Evolutionary conservation across 2,329 filamentous ascomycete genomes (phyloP), one percentile per base, ranked within the genome.

Genomic region (Fusarium protoensiforme): DNA sequence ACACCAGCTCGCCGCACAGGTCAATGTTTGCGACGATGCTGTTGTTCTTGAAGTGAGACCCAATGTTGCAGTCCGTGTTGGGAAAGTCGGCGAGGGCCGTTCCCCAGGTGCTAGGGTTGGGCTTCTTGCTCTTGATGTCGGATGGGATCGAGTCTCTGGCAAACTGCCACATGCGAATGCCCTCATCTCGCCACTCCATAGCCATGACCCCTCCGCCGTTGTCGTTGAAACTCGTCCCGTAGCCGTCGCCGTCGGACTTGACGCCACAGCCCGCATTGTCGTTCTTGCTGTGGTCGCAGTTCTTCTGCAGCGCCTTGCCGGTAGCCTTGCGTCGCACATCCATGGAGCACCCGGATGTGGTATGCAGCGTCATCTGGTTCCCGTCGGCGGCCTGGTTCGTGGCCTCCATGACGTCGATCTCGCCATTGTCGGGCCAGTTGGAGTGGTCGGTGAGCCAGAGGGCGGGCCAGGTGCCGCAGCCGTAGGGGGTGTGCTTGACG

Each of bases 1-100:
- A 86, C 5, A 87, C 87, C 72, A 89, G 84, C 43, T 87, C 80
- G 1, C 91, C 91, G 72, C 91, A 93, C 9, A 93, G 81, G 78
- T 91, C 88, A 70, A 92, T 92, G 75, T 93, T 92, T 46, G 86
- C 86, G 71, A 92, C 86, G 73, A 93, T 92, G 72, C 89, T 91
- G 78, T 91, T 87, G 75, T 92, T 93, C 62, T 81, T 84, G 79
- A 93, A 92, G 76, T 92, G 89, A 5, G 81, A 83, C 7, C 80
- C 79, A 58, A 92, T 89, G 67, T 90, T 82, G 81, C 91, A 93
- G 53, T 87, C 80, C 0, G 91, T 92, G 73, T 83, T 85, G 16
- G 91, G 91, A 78, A 92, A 92, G 68, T 93, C 91, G 2, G 91
- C 90, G 8, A 88, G 76, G 1, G 92, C 89, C 3, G 81, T 84